Conservation (phyloP, 345 rosid species). For the Eucalyptus globulus region DNA sequence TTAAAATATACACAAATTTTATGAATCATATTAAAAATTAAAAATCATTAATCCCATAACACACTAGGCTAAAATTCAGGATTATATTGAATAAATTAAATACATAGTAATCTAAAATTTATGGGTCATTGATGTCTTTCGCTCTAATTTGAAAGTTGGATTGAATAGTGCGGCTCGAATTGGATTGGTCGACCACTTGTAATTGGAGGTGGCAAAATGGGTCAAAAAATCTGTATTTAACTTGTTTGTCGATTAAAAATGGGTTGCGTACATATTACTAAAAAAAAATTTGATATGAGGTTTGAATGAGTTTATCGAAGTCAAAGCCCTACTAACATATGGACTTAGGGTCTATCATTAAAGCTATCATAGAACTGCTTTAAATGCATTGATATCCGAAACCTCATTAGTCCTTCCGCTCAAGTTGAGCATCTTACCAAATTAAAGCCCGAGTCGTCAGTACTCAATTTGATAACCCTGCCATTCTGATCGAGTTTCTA, state of each 20-base stretch:
- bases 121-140: no score
- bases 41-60: no score
- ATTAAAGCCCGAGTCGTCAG: fast-evolving
- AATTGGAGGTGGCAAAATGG: fast-evolving
- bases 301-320: neutral
- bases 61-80: fast-evolving
- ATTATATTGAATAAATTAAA: no score
- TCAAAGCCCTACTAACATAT: neutral
- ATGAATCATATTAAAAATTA: no score
- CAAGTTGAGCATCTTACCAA: neutral
- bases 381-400: fast-evolving
- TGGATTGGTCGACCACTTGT: fast-evolving
- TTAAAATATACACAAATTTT: no score
- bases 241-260: neutral
- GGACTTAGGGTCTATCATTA: neutral
- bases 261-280: fast-evolving
- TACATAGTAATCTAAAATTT: no score
- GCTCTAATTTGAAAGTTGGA: neutral
- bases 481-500: neutral
- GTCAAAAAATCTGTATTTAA: fast-evolving
- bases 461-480: neutral
- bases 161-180: fast-evolving
- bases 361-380: neutral
- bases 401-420: fast-evolving
- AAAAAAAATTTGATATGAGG: neutral